Percentiles rank a stretch among this genome's conserved stretches.
Evolutionary conservation across 140 eudicot species (phyloP).

Genomic region (Flaveria floridana): DNA sequence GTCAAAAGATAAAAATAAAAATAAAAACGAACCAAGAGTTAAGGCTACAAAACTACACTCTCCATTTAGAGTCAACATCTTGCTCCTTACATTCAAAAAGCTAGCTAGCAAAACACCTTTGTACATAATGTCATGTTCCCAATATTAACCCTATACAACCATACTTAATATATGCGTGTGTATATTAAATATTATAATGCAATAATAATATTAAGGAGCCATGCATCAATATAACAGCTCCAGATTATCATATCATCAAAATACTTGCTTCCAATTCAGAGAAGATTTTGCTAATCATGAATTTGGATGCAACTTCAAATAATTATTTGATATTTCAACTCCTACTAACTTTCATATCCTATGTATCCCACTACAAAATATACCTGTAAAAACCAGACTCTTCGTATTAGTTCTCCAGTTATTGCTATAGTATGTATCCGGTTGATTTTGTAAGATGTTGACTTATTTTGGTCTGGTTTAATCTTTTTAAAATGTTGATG

Average conservation of each 20-base stretch:
- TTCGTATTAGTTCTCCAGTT: not conserved
- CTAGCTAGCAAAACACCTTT: slow-evolving; percentile 34
- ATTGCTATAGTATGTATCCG: not conserved
- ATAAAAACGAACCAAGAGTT: not conserved
- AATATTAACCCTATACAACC: slow-evolving; percentile 30
- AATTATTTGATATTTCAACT: slow-evolving; percentile 18
- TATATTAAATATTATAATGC: not conserved
- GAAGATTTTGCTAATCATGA: not conserved
- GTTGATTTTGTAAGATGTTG: not conserved
- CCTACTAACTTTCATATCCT: slow-evolving; percentile 25
- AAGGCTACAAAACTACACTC: slow-evolving; percentile 11
- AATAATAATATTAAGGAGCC: slow-evolving; percentile 20
- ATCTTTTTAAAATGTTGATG: not conserved
- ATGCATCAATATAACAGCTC: slow-evolving; percentile 28
- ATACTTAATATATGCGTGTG: slow-evolving; percentile 2
- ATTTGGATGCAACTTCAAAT: slow-evolving; percentile 22
- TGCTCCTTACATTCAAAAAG: slow-evolving; percentile 17
- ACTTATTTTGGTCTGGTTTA: not conserved
- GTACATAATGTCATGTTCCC: slow-evolving; percentile 29
- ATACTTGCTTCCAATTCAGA: slow-evolving; percentile 19
- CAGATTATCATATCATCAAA: slow-evolving; percentile 23
- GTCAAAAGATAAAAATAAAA: not conserved
- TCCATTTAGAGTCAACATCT: slow-evolving; percentile 5
- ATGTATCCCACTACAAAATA: slow-evolving; percentile 31
- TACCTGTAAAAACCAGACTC: slow-evolving; percentile 8